Evolutionary conservation across 495 filamentous ascomycete genomes (phyloP).

Genomic region (Tetracladium setigerum): DNA sequence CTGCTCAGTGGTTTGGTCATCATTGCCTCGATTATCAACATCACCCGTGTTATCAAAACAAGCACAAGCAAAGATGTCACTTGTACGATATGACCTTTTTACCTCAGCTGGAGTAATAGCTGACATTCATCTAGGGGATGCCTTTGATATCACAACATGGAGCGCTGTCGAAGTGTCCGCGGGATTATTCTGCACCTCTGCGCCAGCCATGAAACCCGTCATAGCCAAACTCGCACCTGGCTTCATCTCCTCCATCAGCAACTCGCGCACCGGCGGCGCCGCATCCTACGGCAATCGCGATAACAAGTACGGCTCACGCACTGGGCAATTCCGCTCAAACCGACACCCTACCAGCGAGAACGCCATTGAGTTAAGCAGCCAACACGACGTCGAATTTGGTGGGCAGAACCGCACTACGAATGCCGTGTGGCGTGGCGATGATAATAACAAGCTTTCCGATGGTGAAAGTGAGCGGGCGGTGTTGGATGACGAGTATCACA

Average conservation of each 20-base stretch:
- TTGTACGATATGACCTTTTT: background rate
- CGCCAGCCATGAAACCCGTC: constrained; percentile 8
- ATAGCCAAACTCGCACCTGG: constrained; percentile 8
- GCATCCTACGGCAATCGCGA: background rate
- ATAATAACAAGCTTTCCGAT: background rate
- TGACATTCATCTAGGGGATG: constrained; percentile 1
- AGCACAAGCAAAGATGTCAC: background rate
- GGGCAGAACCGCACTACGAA: background rate
- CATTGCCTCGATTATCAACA: background rate
- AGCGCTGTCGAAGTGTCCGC: constrained; percentile 7
- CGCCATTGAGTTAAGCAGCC: background rate
- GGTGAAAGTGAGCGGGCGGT: background rate
- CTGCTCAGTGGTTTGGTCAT: constrained; percentile 8
- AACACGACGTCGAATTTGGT: background rate
- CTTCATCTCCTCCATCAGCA: constrained; percentile 2
- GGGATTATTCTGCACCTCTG: constrained; percentile 9
- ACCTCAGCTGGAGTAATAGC: background rate
- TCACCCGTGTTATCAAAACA: background rate
- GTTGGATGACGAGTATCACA: background rate
- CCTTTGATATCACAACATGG: constrained; percentile 11
- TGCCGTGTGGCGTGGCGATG: background rate
- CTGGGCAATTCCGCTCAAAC: background rate
- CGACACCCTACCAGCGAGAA: background rate
- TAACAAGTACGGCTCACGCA: background rate
- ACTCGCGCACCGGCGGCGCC: background rate